These are phyloP conservation scores for Mycena vulgaris DNA, from an alignment of 768 basidiomycete species.

Conservation along the genomic window DNA sequence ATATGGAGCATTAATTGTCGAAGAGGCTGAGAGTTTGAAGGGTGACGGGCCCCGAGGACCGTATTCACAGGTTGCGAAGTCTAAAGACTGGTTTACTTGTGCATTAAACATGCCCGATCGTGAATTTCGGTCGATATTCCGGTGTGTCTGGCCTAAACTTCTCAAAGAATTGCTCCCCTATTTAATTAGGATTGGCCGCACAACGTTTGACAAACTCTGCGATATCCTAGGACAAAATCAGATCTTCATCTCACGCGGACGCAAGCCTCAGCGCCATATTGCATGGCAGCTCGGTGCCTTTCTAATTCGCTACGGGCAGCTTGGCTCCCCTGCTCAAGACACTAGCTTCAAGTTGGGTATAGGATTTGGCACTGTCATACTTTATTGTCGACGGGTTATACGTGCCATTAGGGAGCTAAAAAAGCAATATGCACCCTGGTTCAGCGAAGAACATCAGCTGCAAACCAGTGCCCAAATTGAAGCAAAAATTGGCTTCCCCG, in stretches of 20 bases:
- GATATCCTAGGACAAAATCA: slow-evolving; percentile 30
- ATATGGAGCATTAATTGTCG: neutral
- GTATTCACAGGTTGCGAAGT: slow-evolving; percentile 18
- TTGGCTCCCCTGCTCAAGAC: slow-evolving; percentile 31
- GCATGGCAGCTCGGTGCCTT: slow-evolving; percentile 42
- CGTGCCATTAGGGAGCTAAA: slow-evolving; percentile 15
- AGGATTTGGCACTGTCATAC: slow-evolving; percentile 40
- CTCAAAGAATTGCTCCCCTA: neutral
- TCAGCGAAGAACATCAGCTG: slow-evolving; percentile 13
- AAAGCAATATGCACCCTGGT: slow-evolving; percentile 17
- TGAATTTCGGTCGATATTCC: slow-evolving; percentile 25
- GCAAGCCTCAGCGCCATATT: slow-evolving; percentile 42
- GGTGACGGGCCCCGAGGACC: slow-evolving; percentile 27
- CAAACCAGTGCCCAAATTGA: slow-evolving; percentile 2
- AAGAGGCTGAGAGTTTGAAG: slow-evolving; percentile 6
- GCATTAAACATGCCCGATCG: slow-evolving; percentile 19
- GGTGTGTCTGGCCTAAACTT: slow-evolving; percentile 12
- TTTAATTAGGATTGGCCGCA: slow-evolving; percentile 13
- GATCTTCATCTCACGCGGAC: slow-evolving; percentile 36
- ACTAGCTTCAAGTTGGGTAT: slow-evolving; percentile 37
- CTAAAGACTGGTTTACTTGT: slow-evolving; percentile 19
- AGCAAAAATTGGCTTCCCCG: slow-evolving; percentile 15
- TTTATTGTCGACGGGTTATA: slow-evolving; percentile 41
- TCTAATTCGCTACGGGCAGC: slow-evolving; percentile 40
- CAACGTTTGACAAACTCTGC: slow-evolving; percentile 31